Evolutionary conservation across 2,329 filamentous ascomycete genomes (phyloP), one percentile per base, ranked within the genome.

Genomic region (Bretziella fagacearum): DNA sequence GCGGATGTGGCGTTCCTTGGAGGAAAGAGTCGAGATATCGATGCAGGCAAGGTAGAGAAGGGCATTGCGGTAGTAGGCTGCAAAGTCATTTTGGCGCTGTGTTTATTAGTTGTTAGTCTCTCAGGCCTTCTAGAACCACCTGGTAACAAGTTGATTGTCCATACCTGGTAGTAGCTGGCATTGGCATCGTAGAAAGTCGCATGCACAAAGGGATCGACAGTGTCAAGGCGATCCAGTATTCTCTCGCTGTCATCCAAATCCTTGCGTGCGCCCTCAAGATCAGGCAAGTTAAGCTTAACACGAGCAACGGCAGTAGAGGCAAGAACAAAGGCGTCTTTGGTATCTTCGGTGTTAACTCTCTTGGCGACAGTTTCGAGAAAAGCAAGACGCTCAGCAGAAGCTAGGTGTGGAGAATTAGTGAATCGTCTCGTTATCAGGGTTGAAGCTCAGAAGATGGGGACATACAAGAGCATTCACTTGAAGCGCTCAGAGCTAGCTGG

Each of bases 21-120:
- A 67, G 36, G 79, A 71, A 49, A 98, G 71, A 47, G 81, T 73
- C 51, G 77, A 71, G 53, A 95, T 67, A 57, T 95, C 82, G 59
- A 98, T 84, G 65, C 91, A 98, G 53, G 91, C 91, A 49, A 98
- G 84, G 68, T 95, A 98, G 55, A 96, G 81, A 44, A 98, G 83
- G 54, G 91, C 87, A 58, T 93, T 98, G 65, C 85, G 84, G 72
- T 98, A 98, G 71, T 94, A 98, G 52, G 83, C 80, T 53, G 87
- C 86, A 60, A 94, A 98, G 65, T 96, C 87, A 64, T 81, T 74
- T 67, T 93, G 87, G 55, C 79, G 62, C 65, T 67, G 32, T 26
- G 25, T n/a, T 25, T 36, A 42, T n/a, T n/a, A 27, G n/a, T 32
- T 43, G 48, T 55, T 35, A 52, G 52, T 68, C 11, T 29, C 15